Conservation (phyloP, 345 rosid genomes). For the Kandelia obovata region DNA sequence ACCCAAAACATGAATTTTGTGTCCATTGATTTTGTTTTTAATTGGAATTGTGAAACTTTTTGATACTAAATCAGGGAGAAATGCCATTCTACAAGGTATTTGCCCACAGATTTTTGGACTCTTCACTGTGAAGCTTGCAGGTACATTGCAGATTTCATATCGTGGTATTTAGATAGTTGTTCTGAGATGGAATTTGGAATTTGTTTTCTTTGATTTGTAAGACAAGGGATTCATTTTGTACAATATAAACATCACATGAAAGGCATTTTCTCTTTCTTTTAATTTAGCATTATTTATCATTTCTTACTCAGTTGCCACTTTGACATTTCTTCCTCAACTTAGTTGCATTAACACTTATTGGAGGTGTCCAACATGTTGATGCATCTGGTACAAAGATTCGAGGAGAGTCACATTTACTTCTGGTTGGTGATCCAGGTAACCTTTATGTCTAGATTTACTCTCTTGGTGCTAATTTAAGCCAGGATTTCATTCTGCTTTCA, state of each 20-base stretch:
- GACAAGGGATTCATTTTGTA: background rate
- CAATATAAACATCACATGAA: background rate
- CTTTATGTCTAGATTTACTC: slow-evolving; percentile 8
- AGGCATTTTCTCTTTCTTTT: background rate
- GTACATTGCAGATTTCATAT: slow-evolving; percentile 29
- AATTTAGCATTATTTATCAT: background rate
- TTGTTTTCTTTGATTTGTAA: background rate
- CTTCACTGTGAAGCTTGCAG: slow-evolving; percentile 98
- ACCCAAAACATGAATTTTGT: background rate
- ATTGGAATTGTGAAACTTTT: background rate
- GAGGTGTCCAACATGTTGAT: slow-evolving; percentile 96
- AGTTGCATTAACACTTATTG: slow-evolving; percentile 90
- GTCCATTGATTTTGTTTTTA: background rate
- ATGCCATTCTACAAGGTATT: slow-evolving; percentile 75
- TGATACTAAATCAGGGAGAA: slow-evolving; percentile 52
- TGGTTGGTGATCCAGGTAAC: slow-evolving; percentile 94
- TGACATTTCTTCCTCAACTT: slow-evolving; percentile 18
- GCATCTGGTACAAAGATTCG: slow-evolving; percentile 93
- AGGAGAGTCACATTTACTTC: slow-evolving; percentile 95
- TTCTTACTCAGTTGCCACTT: background rate
- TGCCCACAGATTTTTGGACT: slow-evolving; percentile 98
- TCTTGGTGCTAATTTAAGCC: background rate
- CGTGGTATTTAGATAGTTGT: slow-evolving; percentile 1
- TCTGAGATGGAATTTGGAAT: background rate
- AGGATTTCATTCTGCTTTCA: slow-evolving; percentile 2